A percentile compares a stretch with the other conserved stretches of the same genome.
phyloP scores from a whole-genome alignment of 345 rosid genomes.

The Erucastrum elatum region DNA sequence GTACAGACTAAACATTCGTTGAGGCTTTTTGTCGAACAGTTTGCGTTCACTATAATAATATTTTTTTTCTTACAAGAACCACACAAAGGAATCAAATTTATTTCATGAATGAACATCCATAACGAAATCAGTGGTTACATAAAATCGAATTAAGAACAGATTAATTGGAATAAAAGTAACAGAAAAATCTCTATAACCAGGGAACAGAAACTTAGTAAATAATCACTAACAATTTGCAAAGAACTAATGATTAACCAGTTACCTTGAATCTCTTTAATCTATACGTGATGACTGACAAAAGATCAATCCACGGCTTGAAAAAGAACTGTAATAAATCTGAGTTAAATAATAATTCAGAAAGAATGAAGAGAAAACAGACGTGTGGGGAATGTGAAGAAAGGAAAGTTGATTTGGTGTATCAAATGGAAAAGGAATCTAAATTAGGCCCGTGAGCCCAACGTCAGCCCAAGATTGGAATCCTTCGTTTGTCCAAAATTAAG shows the following conservation, averaged over 20 bases:
- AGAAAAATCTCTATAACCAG: not conserved
- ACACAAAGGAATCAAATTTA: not conserved
- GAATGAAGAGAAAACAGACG: not conserved
- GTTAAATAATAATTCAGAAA: not conserved
- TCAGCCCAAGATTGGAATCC: not conserved
- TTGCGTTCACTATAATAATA: not conserved
- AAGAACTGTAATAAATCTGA: constrained; percentile 23
- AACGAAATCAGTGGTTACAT: not conserved
- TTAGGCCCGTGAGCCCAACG: not conserved
- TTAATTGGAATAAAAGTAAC: not conserved
- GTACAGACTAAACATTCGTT: not conserved
- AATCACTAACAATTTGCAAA: not conserved
- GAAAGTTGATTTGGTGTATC: not conserved
- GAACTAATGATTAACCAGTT: not conserved
- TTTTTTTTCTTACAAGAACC: not conserved
- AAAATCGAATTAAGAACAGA: not conserved
- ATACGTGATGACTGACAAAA: not conserved
- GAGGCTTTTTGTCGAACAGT: not conserved
- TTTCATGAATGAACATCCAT: not conserved
- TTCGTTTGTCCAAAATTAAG: not conserved
- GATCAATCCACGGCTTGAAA: not conserved
- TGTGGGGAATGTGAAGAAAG: not conserved
- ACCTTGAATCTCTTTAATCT: not conserved
- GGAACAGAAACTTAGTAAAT: not conserved
- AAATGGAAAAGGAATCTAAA: not conserved